Base-by-base conservation (phyloP, 2,329 filamentous ascomycete genomes). In the Fonsecaea pedrosoi region DNA sequence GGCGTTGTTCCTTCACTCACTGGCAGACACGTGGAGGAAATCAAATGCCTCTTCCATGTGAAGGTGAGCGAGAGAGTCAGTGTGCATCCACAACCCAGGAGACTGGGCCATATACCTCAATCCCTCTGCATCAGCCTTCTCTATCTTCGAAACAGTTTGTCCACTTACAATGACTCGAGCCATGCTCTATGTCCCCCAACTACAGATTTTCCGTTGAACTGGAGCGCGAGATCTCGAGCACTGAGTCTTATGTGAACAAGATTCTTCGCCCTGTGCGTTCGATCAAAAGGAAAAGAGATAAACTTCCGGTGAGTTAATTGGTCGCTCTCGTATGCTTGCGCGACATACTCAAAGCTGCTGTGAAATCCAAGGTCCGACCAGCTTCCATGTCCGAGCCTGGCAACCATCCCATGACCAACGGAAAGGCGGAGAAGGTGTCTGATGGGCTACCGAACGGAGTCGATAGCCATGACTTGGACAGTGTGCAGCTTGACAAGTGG, bases 111-210 rank as follows among this genome's bases (percentile, higher is more conserved):
- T 42, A 48, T 21, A 34, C 15, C n/a, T 34, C 37, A 13, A 2
- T 50, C 25, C 42, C 37, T 30, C 32, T 25, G 35, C 38, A 38
- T 30, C 42, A 37, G 10, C 18, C 60, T 25, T 7, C 34, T n/a
- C 32, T 54, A 18, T 62, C 45, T 55, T 25, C 53, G 18, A 35
- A n/a, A n/a, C 45, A 40, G n/a, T 35, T 42, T 38, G 13, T 30
- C n/a, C 34, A 55, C 18, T 37, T 18, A 55, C 53, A 35, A 37
- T 55, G 53, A 32, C 21, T 21, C 18, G 18, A 8, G 34, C 21
- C 13, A 25, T 54, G 48, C 45, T 54, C 60, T 54, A 62, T 62
- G 60, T 62, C 50, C 37, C 45, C 12, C 48, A 62, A 62, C 34
- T 40, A 54, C 48, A 54, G 21, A 2, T 62, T 62, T 40, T 62